A percentile compares a stretch with the other conserved stretches of the same genome.
Evolutionary conservation across 176 grass and related monocot species (phyloP).

Genomic region (Eleusine indica): DNA sequence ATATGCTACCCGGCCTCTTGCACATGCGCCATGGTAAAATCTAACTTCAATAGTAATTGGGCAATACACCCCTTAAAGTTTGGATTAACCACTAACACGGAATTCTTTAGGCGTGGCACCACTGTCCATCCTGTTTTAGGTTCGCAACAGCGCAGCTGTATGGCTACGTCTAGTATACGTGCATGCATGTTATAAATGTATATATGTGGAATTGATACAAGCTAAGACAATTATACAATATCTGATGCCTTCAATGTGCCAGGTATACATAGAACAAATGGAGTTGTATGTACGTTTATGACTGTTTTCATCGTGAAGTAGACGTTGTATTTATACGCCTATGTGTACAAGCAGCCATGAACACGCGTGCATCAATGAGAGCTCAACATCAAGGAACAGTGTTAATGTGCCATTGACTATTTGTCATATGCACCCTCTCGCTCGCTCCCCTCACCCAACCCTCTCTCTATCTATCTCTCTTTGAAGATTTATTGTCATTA

Average conservation of each 20-base stretch:
- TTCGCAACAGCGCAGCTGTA: too few relatives aligned
- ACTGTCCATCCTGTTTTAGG: too few relatives aligned
- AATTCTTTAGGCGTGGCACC: too few relatives aligned
- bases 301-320: conserved; percentile 26
- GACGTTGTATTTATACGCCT: conserved; percentile 32
- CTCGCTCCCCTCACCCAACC: neutral
- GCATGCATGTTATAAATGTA: conserved; percentile 9
- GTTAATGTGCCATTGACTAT: conserved; percentile 27
- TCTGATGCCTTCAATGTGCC: conserved; percentile 33
- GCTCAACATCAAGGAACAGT: conserved; percentile 42
- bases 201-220: neutral
- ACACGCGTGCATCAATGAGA: neutral
- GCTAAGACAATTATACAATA: conserved; percentile 29
- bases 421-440: neutral
- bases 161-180: neutral
- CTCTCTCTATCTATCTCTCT: neutral
- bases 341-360: neutral
- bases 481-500: neutral
- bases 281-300: conserved; percentile 21
- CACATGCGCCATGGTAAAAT: too few relatives aligned
- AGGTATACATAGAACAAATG: conserved; percentile 22
- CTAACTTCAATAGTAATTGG: too few relatives aligned
- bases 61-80: too few relatives aligned
- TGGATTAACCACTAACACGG: too few relatives aligned
- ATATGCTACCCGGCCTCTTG: too few relatives aligned